Conservation (phyloP, 2,329 filamentous ascomycete species). For the Botrytis deweyae region DNA sequence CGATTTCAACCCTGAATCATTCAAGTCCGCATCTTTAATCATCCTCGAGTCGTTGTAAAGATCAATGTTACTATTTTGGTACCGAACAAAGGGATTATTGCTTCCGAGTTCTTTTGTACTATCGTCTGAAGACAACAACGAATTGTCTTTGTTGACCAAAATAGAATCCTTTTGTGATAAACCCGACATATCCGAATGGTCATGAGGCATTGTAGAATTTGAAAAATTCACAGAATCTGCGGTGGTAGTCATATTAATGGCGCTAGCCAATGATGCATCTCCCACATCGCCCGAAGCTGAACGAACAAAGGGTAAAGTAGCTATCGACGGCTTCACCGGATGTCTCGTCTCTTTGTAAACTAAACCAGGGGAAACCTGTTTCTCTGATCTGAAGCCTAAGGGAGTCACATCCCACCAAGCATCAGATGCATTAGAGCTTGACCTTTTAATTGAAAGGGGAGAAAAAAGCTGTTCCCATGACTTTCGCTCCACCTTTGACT, state of each 20-base stretch:
- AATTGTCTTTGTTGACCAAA: conserved; percentile 27
- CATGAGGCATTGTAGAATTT: background rate
- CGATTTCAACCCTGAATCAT: conserved; percentile 1
- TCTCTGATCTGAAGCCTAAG: conserved; percentile 26
- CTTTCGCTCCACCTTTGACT: conserved; percentile 29
- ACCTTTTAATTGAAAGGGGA: conserved; percentile 35
- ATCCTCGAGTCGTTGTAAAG: conserved; percentile 20
- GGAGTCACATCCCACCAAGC: conserved; percentile 42
- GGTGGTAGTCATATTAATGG: conserved; percentile 8
- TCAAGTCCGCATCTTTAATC: background rate
- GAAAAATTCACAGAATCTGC: background rate
- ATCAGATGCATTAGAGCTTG: conserved; percentile 37
- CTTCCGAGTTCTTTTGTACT: conserved; percentile 25
- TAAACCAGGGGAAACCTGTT: conserved; percentile 21
- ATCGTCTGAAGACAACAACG: conserved; percentile 24
- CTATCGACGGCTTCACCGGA: conserved; percentile 33
- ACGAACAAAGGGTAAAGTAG: conserved; percentile 32
- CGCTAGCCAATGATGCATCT: conserved; percentile 23
- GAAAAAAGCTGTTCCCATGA: conserved; percentile 41
- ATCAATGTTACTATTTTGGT: conserved; percentile 22
- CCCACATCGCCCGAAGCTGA: conserved; percentile 27
- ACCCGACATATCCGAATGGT: background rate
- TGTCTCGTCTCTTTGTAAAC: conserved; percentile 34
- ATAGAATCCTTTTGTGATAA: background rate
- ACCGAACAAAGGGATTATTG: conserved; percentile 35